These are phyloP conservation scores for Xylaria sp. DNA, from an alignment of 2,329 filamentous ascomycete genomes.

Conservation along the genomic window DNA sequence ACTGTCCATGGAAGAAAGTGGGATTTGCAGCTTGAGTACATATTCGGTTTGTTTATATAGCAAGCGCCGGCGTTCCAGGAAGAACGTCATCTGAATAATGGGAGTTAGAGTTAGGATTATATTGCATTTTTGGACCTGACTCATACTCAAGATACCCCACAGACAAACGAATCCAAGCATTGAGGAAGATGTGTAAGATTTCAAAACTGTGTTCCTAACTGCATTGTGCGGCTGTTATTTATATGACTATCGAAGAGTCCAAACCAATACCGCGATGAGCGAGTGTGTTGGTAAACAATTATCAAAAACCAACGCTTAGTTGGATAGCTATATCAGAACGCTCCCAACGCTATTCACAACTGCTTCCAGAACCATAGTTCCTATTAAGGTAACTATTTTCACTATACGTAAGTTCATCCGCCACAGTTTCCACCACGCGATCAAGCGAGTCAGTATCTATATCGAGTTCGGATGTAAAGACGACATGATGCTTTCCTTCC, in stretches of 20 bases:
- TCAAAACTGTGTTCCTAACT: no score
- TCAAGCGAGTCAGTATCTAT: not conserved
- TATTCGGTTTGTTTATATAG: not conserved
- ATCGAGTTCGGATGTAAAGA: constrained; percentile 20
- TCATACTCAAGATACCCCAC: constrained; percentile 23
- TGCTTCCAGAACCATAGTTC: not conserved
- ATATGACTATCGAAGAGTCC: not conserved
- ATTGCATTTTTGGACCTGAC: not conserved
- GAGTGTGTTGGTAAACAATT: not conserved
- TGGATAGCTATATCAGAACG: not conserved
- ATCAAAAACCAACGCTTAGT: not conserved
- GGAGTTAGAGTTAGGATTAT: not conserved
- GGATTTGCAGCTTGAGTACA: not conserved
- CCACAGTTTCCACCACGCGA: not conserved
- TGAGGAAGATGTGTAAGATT: not conserved
- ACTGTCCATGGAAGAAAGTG: not conserved
- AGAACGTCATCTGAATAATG: not conserved
- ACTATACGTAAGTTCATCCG: not conserved
- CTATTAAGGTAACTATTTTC: not conserved
- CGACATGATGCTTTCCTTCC: constrained; percentile 47
- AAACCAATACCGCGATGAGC: not conserved
- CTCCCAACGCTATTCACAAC: not conserved
- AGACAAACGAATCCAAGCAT: not conserved
- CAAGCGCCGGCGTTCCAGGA: constrained; percentile 24
- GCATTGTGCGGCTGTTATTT: not conserved